Percentiles rank a stretch among this genome's conserved stretches.
Evolutionary conservation across 2,329 filamentous ascomycete genomes (phyloP).

Genomic region (Colletotrichum tropicale): DNA sequence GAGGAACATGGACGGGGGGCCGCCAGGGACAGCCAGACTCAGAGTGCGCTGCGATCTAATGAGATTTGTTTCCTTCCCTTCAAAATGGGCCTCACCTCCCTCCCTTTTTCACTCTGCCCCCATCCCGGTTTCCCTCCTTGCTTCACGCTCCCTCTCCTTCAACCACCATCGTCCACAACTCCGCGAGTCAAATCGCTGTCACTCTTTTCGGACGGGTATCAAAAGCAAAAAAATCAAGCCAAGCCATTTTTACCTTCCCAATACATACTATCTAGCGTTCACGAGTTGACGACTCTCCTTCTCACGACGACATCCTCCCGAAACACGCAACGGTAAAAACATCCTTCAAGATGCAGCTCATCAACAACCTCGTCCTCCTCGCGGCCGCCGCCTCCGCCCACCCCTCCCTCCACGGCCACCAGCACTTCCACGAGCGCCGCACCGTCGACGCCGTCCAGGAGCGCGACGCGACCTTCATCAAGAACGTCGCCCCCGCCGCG

Average conservation of each 20-base stretch:
- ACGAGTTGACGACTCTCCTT: constrained; percentile 5
- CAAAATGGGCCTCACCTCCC: constrained; percentile 17
- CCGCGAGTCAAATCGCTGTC: constrained; percentile 21
- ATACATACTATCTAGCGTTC: background rate
- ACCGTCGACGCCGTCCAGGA: background rate
- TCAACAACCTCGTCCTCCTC: constrained; percentile 38
- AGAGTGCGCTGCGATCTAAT: background rate
- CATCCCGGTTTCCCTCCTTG: background rate
- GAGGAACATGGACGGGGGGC: background rate
- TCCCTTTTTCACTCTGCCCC: background rate
- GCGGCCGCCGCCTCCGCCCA: constrained; percentile 43
- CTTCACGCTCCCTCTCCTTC: constrained; percentile 1
- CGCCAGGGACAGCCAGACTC: background rate
- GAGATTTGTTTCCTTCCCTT: constrained; percentile 15
- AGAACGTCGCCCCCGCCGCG: background rate
- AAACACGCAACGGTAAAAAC: background rate
- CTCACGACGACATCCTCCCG: background rate
- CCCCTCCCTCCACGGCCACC: constrained; percentile 41
- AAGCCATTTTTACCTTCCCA: background rate
- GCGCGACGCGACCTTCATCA: constrained; percentile 10
- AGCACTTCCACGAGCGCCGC: constrained; percentile 30
- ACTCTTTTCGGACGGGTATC: constrained; percentile 22
- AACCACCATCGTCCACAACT: constrained; percentile 14
- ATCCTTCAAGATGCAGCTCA: constrained; percentile 43
- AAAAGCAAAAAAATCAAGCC: background rate